These are phyloP conservation scores for Lactarius deliciosus DNA, from an alignment of 768 basidiomycete species.

Conservation along the genomic window DNA sequence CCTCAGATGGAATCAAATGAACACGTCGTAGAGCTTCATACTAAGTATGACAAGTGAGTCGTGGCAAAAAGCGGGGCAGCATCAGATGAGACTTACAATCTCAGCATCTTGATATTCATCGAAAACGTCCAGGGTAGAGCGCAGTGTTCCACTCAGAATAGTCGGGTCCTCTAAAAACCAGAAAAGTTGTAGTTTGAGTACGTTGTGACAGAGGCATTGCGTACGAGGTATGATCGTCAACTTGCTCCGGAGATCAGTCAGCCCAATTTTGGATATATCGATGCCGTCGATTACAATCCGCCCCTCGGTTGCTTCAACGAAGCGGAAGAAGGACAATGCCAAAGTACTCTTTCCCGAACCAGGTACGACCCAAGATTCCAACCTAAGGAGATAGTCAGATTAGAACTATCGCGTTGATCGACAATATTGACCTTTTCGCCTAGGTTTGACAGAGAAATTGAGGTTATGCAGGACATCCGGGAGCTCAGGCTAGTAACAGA, in stretches of 20 bases:
- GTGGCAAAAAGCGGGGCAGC: not conserved
- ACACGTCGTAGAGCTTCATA: constrained; percentile 83
- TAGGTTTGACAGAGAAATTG: constrained; percentile 67
- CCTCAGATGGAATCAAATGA: constrained; percentile 66
- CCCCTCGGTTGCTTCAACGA: constrained; percentile 83
- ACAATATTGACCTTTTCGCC: constrained; percentile 66
- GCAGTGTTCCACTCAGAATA: constrained; percentile 78
- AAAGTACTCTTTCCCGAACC: constrained; percentile 74
- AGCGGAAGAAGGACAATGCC: constrained; percentile 83
- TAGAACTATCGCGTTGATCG: not conserved
- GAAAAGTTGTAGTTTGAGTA: not conserved
- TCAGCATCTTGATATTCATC: constrained; percentile 82
- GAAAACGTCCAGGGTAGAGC: constrained; percentile 83
- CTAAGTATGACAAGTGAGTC: constrained; percentile 38
- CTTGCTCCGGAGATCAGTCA: constrained; percentile 76
- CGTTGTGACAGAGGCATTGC: constrained; percentile 31
- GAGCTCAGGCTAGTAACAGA: constrained; percentile 63
- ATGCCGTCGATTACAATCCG: constrained; percentile 73
- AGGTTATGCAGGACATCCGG: constrained; percentile 82
- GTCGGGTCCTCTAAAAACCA: constrained; percentile 74
- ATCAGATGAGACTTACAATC: constrained; percentile 51
- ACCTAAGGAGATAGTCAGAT: constrained; percentile 41
- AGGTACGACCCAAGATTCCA: constrained; percentile 69
- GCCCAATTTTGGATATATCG: constrained; percentile 75
- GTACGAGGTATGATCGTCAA: constrained; percentile 75